Percentiles rank a stretch among this genome's conserved stretches.
Evolutionary conservation across 2,329 filamentous ascomycete genomes (phyloP).

Genomic region (Aspergillus texensis): DNA sequence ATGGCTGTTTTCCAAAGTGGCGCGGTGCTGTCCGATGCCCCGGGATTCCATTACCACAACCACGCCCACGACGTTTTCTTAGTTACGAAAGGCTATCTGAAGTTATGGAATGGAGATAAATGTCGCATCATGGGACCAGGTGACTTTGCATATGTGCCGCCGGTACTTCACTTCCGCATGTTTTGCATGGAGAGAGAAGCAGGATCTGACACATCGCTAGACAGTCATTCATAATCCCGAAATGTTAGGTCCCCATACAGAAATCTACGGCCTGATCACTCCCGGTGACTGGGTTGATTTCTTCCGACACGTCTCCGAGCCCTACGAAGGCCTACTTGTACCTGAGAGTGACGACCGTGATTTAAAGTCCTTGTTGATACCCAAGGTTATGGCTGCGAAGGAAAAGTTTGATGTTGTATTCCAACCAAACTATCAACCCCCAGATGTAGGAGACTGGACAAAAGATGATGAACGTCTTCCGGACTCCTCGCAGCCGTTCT

Average conservation of each 20-base stretch:
- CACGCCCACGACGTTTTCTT: conserved; percentile 62
- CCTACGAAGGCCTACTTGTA: conserved; percentile 53
- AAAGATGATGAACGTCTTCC: conserved; percentile 29
- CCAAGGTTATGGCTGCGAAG: conserved; percentile 59
- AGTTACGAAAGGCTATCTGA: conserved; percentile 57
- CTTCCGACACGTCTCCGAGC: conserved; percentile 60
- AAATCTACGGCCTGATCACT: conserved; percentile 57
- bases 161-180: conserved; percentile 41
- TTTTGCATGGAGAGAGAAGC: not conserved
- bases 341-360: conserved; percentile 58
- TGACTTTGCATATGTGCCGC: conserved; percentile 62
- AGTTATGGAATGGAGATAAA: conserved; percentile 61
- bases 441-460: conserved; percentile 38
- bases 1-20: conserved; percentile 57
- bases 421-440: conserved; percentile 51
- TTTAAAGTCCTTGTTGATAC: conserved; percentile 53
- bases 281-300: conserved; percentile 65
- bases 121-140: conserved; percentile 57
- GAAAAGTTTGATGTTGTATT: conserved; percentile 61
- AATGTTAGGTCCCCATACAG: conserved; percentile 57
- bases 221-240: conserved; percentile 59
- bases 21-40: conserved; percentile 42
- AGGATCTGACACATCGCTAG: conserved; percentile 29
- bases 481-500: conserved; percentile 47
- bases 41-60: conserved; percentile 60